These are phyloP conservation scores for Eutrema japonicum DNA, from an alignment of 345 rosid genomes.

Conservation along the genomic window DNA sequence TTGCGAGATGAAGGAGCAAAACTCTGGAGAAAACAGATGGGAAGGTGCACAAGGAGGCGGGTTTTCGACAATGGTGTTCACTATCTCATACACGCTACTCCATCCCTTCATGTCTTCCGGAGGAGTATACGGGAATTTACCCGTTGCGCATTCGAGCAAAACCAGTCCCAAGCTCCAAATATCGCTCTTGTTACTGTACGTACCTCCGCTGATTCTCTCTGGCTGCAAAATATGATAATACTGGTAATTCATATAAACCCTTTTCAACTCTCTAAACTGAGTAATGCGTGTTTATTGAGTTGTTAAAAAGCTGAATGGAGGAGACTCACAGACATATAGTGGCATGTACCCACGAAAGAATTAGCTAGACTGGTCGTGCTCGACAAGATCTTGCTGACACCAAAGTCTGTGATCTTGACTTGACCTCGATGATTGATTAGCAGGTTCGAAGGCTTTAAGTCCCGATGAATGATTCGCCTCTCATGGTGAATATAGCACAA, in stretches of 20 bases:
- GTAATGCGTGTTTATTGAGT: background rate
- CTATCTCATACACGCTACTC: constrained; percentile 75
- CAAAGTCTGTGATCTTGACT: constrained; percentile 95
- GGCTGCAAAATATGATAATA: constrained; percentile 55
- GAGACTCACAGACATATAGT: constrained; percentile 90
- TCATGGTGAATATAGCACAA: constrained; percentile 85
- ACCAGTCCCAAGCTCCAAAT: constrained; percentile 96
- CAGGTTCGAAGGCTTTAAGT: constrained; percentile 87
- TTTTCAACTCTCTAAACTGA: background rate
- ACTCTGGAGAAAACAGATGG: constrained; percentile 71
- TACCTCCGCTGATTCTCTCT: constrained; percentile 72
- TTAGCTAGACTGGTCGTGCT: constrained; percentile 77
- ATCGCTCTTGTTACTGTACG: constrained; percentile 53
- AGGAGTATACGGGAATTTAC: constrained; percentile 81
- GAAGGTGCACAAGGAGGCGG: constrained; percentile 80
- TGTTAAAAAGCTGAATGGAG: constrained; percentile 15
- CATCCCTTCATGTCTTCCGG: constrained; percentile 65
- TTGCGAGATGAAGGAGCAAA: constrained; percentile 83
- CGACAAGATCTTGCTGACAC: constrained; percentile 85
- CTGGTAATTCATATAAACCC: background rate
- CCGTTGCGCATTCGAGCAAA: constrained; percentile 85
- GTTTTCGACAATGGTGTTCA: constrained; percentile 75
- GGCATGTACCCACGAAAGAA: constrained; percentile 79
- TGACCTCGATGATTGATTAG: constrained; percentile 91
- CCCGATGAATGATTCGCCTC: constrained; percentile 82